Evolutionary conservation across 2,329 filamentous ascomycete species (phyloP), one percentile per base, ranked within the genome.

Genomic region (Pochonia chlamydosporia): DNA sequence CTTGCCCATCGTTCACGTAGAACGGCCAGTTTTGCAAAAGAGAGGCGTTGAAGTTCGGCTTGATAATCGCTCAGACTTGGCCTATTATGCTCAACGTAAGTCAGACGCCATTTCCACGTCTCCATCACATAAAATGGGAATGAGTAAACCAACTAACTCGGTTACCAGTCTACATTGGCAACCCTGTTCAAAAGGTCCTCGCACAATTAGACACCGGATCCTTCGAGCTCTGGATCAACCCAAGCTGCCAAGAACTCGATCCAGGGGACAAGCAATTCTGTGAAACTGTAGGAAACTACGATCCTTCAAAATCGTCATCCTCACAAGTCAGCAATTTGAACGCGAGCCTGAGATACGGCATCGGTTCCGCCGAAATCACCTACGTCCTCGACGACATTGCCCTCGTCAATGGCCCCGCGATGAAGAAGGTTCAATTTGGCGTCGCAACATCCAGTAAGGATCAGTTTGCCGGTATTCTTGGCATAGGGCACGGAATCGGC

Each of bases 401-500:
- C 9, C 66, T 79, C 20, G 61, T 66, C 6, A 66, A 67, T 39
- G 68, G 66, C 30, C 51, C 63, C 9, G 56, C 69, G 25, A 68
- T 70, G 9, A 61, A 59, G 16, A 60, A 68, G n/a, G 72, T 85
- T 44, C 79, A 84, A 56, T 85, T 87, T 51, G 84, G 83, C 51
- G 76, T 85, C 31, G 83, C 82, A n/a, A 75, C 73, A 33, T 56
- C 60, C 11, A 71, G 69, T 5, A 50, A 61, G 13, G 69, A 76
- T 50, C 69, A 76, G 51, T 76, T 74, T 49, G 67, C 74, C 0
- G 76, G 76, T 31, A 88, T 93, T 40, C 65, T 95, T 18, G 89
- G 89, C 20, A 84, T 93, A 47, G 88, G 88, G 21, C 88, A 88
- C 60, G 72, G 79, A 3, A 20, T 65, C 11, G 72, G 70, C 30